phyloP scores from a whole-genome alignment of 768 basidiomycete genomes.

The Suillus tomentosus region DNA sequence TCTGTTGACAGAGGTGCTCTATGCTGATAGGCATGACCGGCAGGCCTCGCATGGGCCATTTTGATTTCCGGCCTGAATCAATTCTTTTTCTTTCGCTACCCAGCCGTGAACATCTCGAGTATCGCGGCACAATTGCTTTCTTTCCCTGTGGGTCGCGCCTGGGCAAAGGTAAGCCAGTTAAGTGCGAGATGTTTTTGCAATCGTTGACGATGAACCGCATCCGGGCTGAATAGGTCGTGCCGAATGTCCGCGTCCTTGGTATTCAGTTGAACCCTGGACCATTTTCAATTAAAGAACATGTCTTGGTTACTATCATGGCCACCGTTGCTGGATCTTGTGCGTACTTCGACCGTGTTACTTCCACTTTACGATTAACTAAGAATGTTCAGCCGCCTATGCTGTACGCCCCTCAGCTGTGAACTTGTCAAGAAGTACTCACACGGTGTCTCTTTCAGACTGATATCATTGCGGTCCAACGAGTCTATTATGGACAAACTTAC shows the following conservation, averaged over 20 bases:
- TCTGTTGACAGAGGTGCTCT: constrained; percentile 11
- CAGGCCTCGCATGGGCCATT: constrained; percentile 50
- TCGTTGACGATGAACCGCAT: background rate
- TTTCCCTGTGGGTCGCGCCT: constrained; percentile 67
- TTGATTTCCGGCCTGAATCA: constrained; percentile 75
- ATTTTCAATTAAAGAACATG: constrained; percentile 75
- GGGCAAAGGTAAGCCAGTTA: constrained; percentile 44
- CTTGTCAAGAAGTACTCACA: background rate
- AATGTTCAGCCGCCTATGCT: constrained; percentile 47
- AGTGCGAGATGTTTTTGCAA: background rate
- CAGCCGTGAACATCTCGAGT: constrained; percentile 40
- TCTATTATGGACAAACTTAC: constrained; percentile 62
- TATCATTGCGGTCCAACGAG: constrained; percentile 71
- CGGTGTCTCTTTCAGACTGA: constrained; percentile 47
- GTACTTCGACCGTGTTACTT: constrained; percentile 8
- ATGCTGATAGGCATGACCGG: background rate
- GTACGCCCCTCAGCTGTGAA: constrained; percentile 16
- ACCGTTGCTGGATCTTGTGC: constrained; percentile 40
- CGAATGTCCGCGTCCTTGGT: constrained; percentile 56
- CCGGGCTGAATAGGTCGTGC: constrained; percentile 40
- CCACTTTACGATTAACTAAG: constrained; percentile 10
- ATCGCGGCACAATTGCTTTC: constrained; percentile 73
- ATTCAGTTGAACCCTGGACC: constrained; percentile 69
- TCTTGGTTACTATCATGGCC: constrained; percentile 71
- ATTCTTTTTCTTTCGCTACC: constrained; percentile 76